Conservation (phyloP, 108 stramenopile genomes). For the Schizochytrium sp. region DNA sequence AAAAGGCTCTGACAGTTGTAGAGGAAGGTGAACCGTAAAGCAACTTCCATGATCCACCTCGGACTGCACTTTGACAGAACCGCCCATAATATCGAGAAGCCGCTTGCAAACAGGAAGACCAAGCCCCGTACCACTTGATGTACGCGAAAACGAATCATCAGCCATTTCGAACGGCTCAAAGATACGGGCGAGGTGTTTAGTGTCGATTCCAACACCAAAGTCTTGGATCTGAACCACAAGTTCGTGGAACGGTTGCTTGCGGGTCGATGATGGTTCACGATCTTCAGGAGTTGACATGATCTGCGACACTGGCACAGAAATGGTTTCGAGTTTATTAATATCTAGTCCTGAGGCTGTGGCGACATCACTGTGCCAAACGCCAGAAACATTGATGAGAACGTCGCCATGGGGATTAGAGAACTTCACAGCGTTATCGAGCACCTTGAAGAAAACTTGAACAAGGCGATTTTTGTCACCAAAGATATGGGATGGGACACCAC, state of each 20-base stretch:
- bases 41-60: not conserved
- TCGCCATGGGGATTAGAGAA: not conserved
- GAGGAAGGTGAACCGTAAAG: not conserved
- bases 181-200: not conserved
- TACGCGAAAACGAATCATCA: not conserved
- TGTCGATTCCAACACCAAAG: slow-evolving; percentile 9
- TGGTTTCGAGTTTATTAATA: not conserved
- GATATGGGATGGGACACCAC: not conserved
- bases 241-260: not conserved
- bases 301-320: not conserved
- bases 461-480: slow-evolving; percentile 52
- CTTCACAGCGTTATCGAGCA: slow-evolving; percentile 55
- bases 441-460: slow-evolving; percentile 48
- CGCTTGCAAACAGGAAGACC: not conserved
- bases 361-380: not conserved
- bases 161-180: slow-evolving; percentile 26
- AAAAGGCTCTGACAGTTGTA: not conserved
- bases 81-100: slow-evolving; percentile 7
- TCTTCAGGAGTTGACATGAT: not conserved
- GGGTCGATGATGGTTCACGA: not conserved
- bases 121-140: not conserved
- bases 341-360: not conserved
- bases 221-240: slow-evolving; percentile 17
- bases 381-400: not conserved
- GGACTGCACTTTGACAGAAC: not conserved